Base-by-base conservation (phyloP, 176 grass and related monocot genomes). In the Carex pumila region DNA sequence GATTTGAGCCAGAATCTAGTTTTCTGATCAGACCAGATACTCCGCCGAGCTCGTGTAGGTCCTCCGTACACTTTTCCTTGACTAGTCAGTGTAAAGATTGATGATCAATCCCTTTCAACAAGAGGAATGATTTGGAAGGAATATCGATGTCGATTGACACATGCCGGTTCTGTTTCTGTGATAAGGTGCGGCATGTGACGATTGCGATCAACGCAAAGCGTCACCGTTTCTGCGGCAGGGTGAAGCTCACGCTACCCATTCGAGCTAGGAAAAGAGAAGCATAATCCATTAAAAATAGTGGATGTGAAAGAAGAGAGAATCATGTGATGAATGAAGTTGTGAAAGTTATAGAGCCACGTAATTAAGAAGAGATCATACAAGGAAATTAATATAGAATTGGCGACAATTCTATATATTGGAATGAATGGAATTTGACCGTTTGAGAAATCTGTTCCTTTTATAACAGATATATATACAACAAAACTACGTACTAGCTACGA, bases 31-130 rank as follows among this genome's bases (percentile, higher is more conserved):
- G 13, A 10, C 77, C 77, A 0, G 31, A 47, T 34, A 6, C 62
- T 3, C 86, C 94, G 0, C 94, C 89, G 0, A 97, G 87, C 5
- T 63, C 32, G 1, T 43, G 69, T 14, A 97, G 54, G 12, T 87
- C 71, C 5, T 81, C 76, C 2, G 6, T 1, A 2, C 76, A 80
- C 49, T 71, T 89, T 2, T 87, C 81, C 52, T 87, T 97, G 18
- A 93, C 91, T 12, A 97, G 91, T 15, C 70, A 8, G 66, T 57
- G 37, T 57, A 94, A 85, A 1, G 29, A 30, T 12, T 45, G 21
- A 56, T 88, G 85, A 7, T 85, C 66, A 0, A 60, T 49, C 0
- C 62, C 19, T 31, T 89, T 66, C 25, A 25, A 25, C 0, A 84
- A 66, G 17, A 79, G 34, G 4, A 0, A 34, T 13, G 74, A 12